phyloP scores from a whole-genome alignment of 768 basidiomycete species.

The Termitomyces sp. region DNA sequence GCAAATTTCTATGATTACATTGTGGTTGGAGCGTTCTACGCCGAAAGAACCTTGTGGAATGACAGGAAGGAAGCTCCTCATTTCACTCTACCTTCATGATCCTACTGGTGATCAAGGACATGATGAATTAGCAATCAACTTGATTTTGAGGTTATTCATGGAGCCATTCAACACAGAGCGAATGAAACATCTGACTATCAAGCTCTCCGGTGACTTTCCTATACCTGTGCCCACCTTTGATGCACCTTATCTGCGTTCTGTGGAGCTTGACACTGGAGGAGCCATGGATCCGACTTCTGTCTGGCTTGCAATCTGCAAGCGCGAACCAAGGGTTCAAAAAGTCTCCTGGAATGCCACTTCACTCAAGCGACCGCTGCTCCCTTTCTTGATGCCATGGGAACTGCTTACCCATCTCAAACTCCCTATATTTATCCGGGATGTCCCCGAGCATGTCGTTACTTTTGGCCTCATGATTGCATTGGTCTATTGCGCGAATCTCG shows the following conservation, averaged over 20 bases:
- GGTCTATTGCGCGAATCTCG: not conserved
- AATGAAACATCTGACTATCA: not conserved
- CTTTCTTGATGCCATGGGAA: not conserved
- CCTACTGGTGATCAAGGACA: not conserved
- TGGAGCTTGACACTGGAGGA: not conserved
- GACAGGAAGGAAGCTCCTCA: not conserved
- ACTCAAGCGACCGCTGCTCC: not conserved
- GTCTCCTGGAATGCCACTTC: not conserved
- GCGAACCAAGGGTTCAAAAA: not conserved
- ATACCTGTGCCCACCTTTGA: not conserved
- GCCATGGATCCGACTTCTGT: not conserved
- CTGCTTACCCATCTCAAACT: conserved; percentile 5
- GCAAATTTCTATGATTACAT: no score
- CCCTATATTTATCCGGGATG: no score
- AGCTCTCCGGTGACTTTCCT: not conserved
- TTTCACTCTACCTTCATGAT: conserved; percentile 1
- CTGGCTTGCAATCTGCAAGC: not conserved
- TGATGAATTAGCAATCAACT: not conserved
- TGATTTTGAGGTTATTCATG: not conserved
- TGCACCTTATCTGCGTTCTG: not conserved
- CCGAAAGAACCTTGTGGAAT: not conserved
- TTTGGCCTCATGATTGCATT: not conserved
- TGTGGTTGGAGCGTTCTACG: no score
- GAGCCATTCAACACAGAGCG: not conserved
- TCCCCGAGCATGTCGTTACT: not conserved